Percentiles rank a stretch among this genome's conserved stretches.
phyloP scores from a whole-genome alignment of 495 filamentous ascomycete species.

The Xylaria intraflava region DNA sequence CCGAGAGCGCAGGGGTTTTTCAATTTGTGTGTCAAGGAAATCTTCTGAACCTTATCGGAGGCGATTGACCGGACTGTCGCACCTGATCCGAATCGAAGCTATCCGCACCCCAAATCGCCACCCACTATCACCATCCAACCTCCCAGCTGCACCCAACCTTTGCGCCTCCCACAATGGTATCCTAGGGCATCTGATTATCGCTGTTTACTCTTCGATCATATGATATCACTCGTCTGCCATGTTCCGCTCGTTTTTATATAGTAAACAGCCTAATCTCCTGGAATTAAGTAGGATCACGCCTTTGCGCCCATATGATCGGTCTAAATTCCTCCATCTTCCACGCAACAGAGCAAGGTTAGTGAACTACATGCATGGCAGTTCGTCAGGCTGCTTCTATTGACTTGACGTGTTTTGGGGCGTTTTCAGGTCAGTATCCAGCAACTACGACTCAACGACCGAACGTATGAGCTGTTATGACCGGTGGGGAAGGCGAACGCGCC shows the following conservation, averaged over 20 bases:
- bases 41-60: neutral
- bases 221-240: neutral
- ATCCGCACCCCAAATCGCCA: slow-evolving; percentile 26
- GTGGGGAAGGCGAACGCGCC: slow-evolving; percentile 1
- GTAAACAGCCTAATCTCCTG: neutral
- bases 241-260: neutral
- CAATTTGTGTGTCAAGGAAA: neutral
- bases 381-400: neutral
- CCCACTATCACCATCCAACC: neutral
- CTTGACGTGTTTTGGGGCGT: slow-evolving; percentile 7
- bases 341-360: slow-evolving; percentile 16
- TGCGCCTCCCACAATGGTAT: neutral
- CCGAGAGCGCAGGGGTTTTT: neutral
- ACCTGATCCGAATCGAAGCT: slow-evolving; percentile 29
- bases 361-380: neutral
- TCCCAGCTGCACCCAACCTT: neutral
- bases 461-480: slow-evolving; percentile 7
- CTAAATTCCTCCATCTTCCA: slow-evolving; percentile 6
- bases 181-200: neutral
- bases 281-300: neutral
- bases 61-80: slow-evolving; percentile 1
- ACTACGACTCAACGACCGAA: slow-evolving; percentile 22
- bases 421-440: slow-evolving; percentile 11
- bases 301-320: neutral
- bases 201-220: neutral